A percentile compares a stretch with the other conserved stretches of the same genome.
Evolutionary conservation across 805 yeast species (phyloP).

Genomic region (Myxozyma geophila): DNA sequence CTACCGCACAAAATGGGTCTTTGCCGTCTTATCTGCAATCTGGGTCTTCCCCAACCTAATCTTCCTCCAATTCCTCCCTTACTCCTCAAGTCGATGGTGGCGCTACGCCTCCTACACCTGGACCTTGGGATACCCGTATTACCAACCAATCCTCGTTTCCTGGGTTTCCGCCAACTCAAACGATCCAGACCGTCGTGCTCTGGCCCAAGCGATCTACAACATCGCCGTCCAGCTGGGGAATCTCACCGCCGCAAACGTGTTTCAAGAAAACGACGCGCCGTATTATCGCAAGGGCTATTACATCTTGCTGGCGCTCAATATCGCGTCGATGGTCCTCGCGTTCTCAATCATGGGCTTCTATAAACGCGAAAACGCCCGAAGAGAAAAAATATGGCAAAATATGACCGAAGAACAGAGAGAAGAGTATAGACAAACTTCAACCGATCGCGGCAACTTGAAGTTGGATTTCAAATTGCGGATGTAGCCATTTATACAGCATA

Average conservation of each 20-base stretch:
- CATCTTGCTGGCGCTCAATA: conserved; percentile 39
- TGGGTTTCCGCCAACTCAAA: conserved; percentile 68
- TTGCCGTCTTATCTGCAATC: conserved; percentile 29
- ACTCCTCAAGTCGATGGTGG: conserved; percentile 34
- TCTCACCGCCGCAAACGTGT: conserved; percentile 61
- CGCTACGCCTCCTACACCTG: conserved; percentile 37
- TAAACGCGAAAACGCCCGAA: conserved; percentile 42
- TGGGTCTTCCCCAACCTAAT: conserved; percentile 36
- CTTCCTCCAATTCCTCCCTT: conserved; percentile 39
- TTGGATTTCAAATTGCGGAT: conserved; percentile 53
- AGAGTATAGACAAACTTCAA: conserved; percentile 52
- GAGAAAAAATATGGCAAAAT: conserved; percentile 57
- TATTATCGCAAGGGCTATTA: conserved; percentile 61
- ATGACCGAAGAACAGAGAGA: conserved; percentile 56
- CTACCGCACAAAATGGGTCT: conserved; percentile 29
- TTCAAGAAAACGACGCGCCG: conserved; percentile 62
- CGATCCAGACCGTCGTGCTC: conserved; percentile 64
- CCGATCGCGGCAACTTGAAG: conserved; percentile 61
- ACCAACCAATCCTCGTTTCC: conserved; percentile 59
- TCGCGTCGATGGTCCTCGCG: conserved; percentile 38
- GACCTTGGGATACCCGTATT: conserved; percentile 53
- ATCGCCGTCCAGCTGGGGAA: conserved; percentile 65
- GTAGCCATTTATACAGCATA: background rate
- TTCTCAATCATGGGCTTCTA: conserved; percentile 45
- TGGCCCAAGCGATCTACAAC: conserved; percentile 67